phyloP scores from a whole-genome alignment of 768 basidiomycete species.

The Podaxis rugospora region DNA sequence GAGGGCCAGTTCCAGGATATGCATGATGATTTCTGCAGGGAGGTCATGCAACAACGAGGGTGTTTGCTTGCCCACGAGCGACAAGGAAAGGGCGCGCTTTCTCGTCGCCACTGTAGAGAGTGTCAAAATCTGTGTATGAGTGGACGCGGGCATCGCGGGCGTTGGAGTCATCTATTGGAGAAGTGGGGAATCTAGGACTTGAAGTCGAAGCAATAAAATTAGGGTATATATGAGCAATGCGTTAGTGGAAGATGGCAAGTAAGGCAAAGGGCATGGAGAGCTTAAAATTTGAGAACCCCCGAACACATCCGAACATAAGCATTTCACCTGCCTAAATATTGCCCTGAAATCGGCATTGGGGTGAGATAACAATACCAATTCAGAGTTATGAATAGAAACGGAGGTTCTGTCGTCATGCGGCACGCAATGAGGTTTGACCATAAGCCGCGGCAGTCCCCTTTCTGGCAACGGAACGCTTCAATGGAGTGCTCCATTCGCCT shows the following conservation, averaged over 20 bases:
- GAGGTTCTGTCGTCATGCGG: constrained; percentile 3
- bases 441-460: neutral
- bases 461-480: neutral
- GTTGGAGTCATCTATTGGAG: neutral
- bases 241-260: neutral
- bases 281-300: neutral
- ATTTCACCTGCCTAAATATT: neutral
- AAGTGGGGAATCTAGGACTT: neutral
- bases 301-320: constrained; percentile 3
- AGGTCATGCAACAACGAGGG: constrained; percentile 26
- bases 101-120: neutral
- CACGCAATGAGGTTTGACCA: constrained; percentile 1
- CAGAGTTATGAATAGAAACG: constrained; percentile 8
- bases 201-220: neutral
- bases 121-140: neutral
- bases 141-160: neutral
- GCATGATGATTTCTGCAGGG: constrained; percentile 33
- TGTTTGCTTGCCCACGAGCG: neutral
- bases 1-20: constrained; percentile 32
- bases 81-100: constrained; percentile 1
- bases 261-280: neutral
- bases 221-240: constrained; percentile 2
- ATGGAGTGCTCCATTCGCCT: neutral
- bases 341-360: neutral
- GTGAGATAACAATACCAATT: neutral